Conservation (phyloP, 2,329 filamentous ascomycete species). For the Diaporthe velutina region DNA sequence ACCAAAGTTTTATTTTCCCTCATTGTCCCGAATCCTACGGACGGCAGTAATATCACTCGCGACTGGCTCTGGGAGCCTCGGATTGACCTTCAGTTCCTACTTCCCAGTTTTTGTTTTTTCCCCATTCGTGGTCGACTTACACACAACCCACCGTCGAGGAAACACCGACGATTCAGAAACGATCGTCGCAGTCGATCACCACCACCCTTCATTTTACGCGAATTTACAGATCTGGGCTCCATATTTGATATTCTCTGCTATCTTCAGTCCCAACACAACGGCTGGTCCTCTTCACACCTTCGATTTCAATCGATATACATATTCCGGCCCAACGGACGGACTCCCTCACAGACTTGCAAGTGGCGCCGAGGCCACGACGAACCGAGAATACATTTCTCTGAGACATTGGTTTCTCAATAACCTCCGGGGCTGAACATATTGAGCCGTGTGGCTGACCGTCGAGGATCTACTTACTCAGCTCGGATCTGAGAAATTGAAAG, state of each 20-base stretch:
- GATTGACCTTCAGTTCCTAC: constrained; percentile 2
- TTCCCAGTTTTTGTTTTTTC: background rate
- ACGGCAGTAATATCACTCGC: constrained; percentile 10
- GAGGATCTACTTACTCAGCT: background rate
- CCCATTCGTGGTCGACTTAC: background rate
- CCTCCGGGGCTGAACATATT: constrained; percentile 20
- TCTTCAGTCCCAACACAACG: background rate
- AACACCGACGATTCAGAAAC: constrained; percentile 5
- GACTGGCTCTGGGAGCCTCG: constrained; percentile 36
- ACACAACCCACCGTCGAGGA: background rate
- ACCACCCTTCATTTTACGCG: constrained; percentile 33
- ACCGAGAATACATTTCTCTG: background rate
- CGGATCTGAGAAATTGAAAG: constrained; percentile 17
- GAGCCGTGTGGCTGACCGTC: constrained; percentile 13
- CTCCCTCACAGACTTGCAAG: background rate
- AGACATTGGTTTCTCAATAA: constrained; percentile 35
- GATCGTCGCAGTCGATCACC: constrained; percentile 31
- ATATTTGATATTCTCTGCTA: constrained; percentile 24
- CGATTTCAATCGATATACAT: constrained; percentile 15
- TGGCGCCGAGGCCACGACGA: constrained; percentile 1
- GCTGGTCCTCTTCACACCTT: constrained; percentile 8
- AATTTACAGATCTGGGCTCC: constrained; percentile 16
- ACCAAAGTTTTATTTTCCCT: background rate
- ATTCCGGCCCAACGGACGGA: constrained; percentile 8
- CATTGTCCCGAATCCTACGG: constrained; percentile 3